A percentile compares a stretch with the other conserved stretches of the same genome.
phyloP scores from a whole-genome alignment of 2,329 filamentous ascomycete species.

The Pseudopithomyces maydicus region DNA sequence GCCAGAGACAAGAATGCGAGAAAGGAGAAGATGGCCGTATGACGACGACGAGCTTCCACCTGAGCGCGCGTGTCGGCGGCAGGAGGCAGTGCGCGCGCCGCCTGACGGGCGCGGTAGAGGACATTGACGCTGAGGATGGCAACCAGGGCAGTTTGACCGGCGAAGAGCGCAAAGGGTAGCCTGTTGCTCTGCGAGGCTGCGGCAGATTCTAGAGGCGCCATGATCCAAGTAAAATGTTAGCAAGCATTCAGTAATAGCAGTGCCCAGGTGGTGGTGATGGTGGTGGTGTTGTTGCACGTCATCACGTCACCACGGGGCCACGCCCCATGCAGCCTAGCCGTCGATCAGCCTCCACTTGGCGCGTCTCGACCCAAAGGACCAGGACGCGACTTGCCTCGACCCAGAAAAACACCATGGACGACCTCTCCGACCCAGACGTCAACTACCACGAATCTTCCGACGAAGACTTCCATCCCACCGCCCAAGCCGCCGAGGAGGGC shows the following conservation, averaged over 20 bases:
- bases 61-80: conserved; percentile 40
- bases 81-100: conserved; percentile 39
- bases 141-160: conserved; percentile 36
- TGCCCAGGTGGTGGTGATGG: background rate
- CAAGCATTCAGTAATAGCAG: conserved; percentile 12
- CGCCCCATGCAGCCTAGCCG: conserved; percentile 12
- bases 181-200: conserved; percentile 37
- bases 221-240: conserved; percentile 20
- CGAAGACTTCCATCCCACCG: conserved; percentile 75
- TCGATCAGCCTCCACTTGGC: conserved; percentile 19
- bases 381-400: conserved; percentile 17
- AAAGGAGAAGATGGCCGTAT: conserved; percentile 47
- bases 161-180: conserved; percentile 38
- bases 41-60: conserved; percentile 33
- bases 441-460: conserved; percentile 70
- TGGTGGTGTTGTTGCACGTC: conserved; percentile 3
- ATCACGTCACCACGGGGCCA: background rate
- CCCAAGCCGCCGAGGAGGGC: conserved; percentile 54
- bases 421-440: conserved; percentile 35
- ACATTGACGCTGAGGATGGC: conserved; percentile 35
- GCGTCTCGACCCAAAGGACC: background rate
- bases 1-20: conserved; percentile 55
- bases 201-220: conserved; percentile 44
- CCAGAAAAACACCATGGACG: conserved; percentile 33
- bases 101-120: conserved; percentile 34